Evolutionary conservation across 306 rosid genomes (phyloP), one percentile per base, ranked within the genome.

Genomic region (Castanospermum australe): DNA sequence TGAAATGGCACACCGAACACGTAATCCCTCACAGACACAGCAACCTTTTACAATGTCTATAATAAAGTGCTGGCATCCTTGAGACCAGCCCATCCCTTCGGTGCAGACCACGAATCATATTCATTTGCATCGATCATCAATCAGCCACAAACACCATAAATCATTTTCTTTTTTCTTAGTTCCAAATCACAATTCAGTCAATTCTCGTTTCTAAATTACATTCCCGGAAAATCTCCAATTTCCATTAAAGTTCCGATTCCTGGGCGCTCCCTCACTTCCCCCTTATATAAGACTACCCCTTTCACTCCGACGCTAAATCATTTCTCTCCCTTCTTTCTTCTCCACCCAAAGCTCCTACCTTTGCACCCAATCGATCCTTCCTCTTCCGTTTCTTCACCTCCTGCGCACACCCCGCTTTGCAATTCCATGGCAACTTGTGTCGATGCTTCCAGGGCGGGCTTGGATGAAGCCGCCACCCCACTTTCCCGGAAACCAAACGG

Each of bases 391-490:
- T 73, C 45, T 74, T 71, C n/a, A n/a, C n/a, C n/a, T n/a, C n/a
- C 79, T 72, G 71, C 22, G 22, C 79, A 32, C 38, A 45, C 14
- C 61, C 3, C 1, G 0, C 75, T 11, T 56, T 28, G 12, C 18
- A 32, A 38, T 48, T 44, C 84, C 66, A 90, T 92, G 98, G 92
- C 91, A 3, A 84, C 94, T 79, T 92, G 96, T 42, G 77, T 91
- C 10, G 84, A 84, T 71, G n/a, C 81, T 15, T 44, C 83, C 0
- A 67, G 2, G 44, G 6, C 44, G 4, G 44, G 44, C 44, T 1
- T 38, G 0, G 4, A 38, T 5, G 44, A 38, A 1, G 10, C 81
- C 28, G 4, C 81, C 28, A 21, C 73, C 55, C 88, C 90, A 44
- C 81, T 77, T 76, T 81, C 92, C 30, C 83, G 84, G 13, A 89